Conservation (phyloP, 768 basidiomycete species). For the Tylopilus vinaceipallidus region DNA sequence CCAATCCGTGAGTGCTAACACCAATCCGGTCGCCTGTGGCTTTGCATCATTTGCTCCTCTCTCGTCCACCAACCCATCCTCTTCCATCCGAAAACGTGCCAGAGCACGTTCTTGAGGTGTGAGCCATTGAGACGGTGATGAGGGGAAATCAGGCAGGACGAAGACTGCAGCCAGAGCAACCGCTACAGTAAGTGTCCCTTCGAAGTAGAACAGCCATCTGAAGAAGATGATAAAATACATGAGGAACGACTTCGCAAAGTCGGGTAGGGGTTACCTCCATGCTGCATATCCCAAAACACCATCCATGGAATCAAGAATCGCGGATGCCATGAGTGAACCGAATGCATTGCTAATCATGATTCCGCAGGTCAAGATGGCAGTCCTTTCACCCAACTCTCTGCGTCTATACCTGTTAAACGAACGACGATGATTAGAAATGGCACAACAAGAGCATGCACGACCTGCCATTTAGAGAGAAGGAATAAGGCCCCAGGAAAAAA, state of each 20-base stretch:
- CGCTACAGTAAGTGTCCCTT: slow-evolving; percentile 54
- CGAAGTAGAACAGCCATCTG: slow-evolving; percentile 75
- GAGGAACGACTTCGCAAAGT: background rate
- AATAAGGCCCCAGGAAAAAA: slow-evolving; percentile 67
- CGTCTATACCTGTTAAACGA: slow-evolving; percentile 61
- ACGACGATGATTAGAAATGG: slow-evolving; percentile 53
- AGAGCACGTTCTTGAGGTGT: slow-evolving; percentile 54
- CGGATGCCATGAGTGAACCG: slow-evolving; percentile 74
- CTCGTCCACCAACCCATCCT: slow-evolving; percentile 59
- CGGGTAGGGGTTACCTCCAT: slow-evolving; percentile 54
- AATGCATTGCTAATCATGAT: slow-evolving; percentile 80
- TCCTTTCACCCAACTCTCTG: slow-evolving; percentile 66
- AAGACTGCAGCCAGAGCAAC: slow-evolving; percentile 54
- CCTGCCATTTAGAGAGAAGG: slow-evolving; percentile 35
- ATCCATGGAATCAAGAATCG: slow-evolving; percentile 70
- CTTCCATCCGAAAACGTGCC: slow-evolving; percentile 58
- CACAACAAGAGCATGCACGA: slow-evolving; percentile 1
- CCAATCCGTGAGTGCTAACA: slow-evolving; percentile 68
- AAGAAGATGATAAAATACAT: background rate
- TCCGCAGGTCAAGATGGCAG: slow-evolving; percentile 68
- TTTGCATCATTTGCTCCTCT: slow-evolving; percentile 37
- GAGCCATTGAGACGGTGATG: slow-evolving; percentile 58
- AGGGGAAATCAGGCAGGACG: slow-evolving; percentile 74
- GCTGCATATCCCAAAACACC: slow-evolving; percentile 64
- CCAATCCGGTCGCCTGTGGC: slow-evolving; percentile 44